These are phyloP conservation scores for Maudiozyma pseudohumilis DNA, from an alignment of 805 yeast species.

Conservation along the genomic window DNA sequence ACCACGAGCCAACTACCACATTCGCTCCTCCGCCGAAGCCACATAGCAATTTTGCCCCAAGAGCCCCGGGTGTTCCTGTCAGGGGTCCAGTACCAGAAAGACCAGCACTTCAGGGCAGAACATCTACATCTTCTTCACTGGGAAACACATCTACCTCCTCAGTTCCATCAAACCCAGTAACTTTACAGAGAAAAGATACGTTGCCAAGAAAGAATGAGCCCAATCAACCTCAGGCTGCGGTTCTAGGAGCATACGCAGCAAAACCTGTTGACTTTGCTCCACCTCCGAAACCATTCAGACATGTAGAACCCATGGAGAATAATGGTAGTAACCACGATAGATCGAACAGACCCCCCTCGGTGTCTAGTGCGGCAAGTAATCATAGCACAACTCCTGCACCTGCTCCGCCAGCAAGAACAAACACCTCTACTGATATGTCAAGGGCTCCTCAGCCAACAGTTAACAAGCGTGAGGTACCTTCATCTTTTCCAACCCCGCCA, in stretches of 20 bases:
- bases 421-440: background rate
- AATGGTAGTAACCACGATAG: background rate
- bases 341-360: background rate
- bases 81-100: background rate
- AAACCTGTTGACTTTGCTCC: slow-evolving; percentile 20
- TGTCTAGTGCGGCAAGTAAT: background rate
- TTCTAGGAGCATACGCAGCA: slow-evolving; percentile 4
- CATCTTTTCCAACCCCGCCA: slow-evolving; percentile 27
- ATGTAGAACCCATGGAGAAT: background rate
- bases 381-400: background rate
- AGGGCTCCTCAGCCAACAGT: background rate
- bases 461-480: slow-evolving; percentile 10
- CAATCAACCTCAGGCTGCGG: background rate
- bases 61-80: no score
- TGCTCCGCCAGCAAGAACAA: background rate
- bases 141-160: background rate
- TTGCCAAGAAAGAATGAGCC: background rate
- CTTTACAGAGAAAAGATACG: no score
- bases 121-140: background rate
- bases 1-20: slow-evolving; percentile 18
- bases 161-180: background rate
- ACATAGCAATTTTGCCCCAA: background rate
- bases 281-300: slow-evolving; percentile 19
- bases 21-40: slow-evolving; percentile 37
- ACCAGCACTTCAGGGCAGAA: background rate